phyloP scores from a whole-genome alignment of 331 rosid genomes.

The Rhamnella rubrinervis region DNA sequence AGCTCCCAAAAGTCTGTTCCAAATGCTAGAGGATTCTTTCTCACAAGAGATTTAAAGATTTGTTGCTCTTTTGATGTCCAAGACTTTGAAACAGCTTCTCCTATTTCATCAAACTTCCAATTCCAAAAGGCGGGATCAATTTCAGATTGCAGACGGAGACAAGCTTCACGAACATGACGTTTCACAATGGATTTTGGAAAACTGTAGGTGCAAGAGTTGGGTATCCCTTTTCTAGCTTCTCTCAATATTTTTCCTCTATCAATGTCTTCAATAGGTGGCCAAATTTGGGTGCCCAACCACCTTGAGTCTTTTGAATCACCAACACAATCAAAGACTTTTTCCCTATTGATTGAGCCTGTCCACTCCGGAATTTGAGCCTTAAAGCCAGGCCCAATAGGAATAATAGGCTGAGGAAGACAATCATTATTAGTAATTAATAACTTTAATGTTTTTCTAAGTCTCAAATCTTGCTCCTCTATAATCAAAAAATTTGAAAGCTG shows the following conservation, averaged over 20 bases:
- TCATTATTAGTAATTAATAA: conserved; percentile 8
- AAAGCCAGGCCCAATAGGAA: conserved; percentile 49
- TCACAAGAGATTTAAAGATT: conserved; percentile 29
- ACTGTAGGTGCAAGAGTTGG: conserved; percentile 21
- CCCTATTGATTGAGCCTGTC: conserved; percentile 20
- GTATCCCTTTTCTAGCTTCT: conserved; percentile 32
- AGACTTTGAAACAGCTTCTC: conserved; percentile 35
- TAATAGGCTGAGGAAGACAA: conserved; percentile 15
- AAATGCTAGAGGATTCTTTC: conserved; percentile 4
- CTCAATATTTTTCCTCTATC: conserved; percentile 8
- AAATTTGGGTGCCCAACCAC: conserved; percentile 37
- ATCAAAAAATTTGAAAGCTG: conserved; percentile 2
- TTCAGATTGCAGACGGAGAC: conserved; percentile 24
- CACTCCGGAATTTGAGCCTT: conserved; percentile 46
- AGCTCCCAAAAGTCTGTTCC: conserved; percentile 29
- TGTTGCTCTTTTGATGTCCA: conserved; percentile 37
- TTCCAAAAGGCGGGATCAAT: conserved; percentile 28
- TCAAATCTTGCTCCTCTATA: conserved; percentile 12
- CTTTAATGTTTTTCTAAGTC: not conserved
- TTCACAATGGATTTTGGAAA: conserved; percentile 28
- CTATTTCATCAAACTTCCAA: conserved; percentile 48
- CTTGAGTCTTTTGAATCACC: conserved; percentile 23
- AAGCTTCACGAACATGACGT: conserved; percentile 32
- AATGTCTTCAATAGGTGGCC: conserved; percentile 23
- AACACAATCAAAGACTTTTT: conserved; percentile 1